Conservation (phyloP, 768 basidiomycete genomes). For the Termitomyces sp. region DNA sequence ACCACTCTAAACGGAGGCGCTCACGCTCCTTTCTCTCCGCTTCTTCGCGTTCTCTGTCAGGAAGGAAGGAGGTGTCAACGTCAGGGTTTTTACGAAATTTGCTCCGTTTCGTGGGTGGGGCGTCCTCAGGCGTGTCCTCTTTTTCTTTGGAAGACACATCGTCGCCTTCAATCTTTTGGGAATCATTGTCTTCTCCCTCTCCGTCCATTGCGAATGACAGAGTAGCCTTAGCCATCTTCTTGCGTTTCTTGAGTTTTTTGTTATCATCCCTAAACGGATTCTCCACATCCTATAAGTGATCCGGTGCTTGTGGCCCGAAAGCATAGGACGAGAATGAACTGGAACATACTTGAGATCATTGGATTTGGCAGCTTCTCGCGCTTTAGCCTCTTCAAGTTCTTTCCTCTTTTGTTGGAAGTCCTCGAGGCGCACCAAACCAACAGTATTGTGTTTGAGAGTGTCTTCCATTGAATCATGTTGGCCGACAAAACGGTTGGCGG, state of each 20-base stretch:
- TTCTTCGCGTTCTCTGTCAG: constrained; percentile 96
- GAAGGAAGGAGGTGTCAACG: constrained; percentile 97
- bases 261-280: constrained; percentile 83
- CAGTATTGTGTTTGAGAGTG: constrained; percentile 82
- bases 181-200: constrained; percentile 52
- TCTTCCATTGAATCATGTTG: constrained; percentile 96
- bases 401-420: constrained; percentile 90
- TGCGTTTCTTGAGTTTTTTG: constrained; percentile 89
- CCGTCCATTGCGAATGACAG: constrained; percentile 92
- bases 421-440: constrained; percentile 88
- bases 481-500: constrained; percentile 85
- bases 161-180: constrained; percentile 29
- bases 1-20: constrained; percentile 86
- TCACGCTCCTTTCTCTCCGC: constrained; percentile 88
- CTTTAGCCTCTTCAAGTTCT: constrained; percentile 89
- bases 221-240: constrained; percentile 85
- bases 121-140: constrained; percentile 41
- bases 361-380: constrained; percentile 82
- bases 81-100: constrained; percentile 93
- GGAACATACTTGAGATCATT: constrained; percentile 83
- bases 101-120: constrained; percentile 60
- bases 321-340: constrained; percentile 20
- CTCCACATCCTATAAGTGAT: constrained; percentile 78
- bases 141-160: constrained; percentile 33
- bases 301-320: constrained; percentile 27